Conservation (phyloP, 768 basidiomycete genomes). For the Lanmaoa rubissima region DNA sequence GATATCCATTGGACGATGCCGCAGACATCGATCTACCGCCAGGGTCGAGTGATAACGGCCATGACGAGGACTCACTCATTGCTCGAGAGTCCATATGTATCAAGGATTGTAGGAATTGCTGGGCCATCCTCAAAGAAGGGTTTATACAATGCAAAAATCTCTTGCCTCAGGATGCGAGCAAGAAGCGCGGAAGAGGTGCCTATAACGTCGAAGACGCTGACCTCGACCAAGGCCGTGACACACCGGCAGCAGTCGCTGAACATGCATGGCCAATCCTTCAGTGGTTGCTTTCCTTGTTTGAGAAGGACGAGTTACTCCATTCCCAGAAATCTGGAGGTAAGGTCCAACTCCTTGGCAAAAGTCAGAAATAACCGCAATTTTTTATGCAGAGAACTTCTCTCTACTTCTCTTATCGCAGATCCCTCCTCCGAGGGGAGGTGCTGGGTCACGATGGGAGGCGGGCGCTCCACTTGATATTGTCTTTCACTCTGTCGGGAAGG, state of each 20-base stretch:
- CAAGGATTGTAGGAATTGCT: constrained; percentile 51
- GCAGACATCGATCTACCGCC: constrained; percentile 1
- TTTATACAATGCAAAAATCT: constrained; percentile 42
- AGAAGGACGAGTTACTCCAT: constrained; percentile 54
- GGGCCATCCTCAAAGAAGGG: constrained; percentile 58
- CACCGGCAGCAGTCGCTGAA: constrained; percentile 45
- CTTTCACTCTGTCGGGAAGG: constrained; percentile 37
- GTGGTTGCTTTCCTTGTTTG: constrained; percentile 66
- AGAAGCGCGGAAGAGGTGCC: constrained; percentile 34
- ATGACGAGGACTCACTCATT: constrained; percentile 54
- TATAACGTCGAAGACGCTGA: constrained; percentile 28
- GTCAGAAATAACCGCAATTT: constrained; percentile 7
- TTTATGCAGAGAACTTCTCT: constrained; percentile 42
- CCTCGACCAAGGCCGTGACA: constrained; percentile 18
- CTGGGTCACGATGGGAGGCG: constrained; percentile 54
- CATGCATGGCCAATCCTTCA: constrained; percentile 72
- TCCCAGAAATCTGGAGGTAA: constrained; percentile 32
- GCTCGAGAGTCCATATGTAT: constrained; percentile 55
- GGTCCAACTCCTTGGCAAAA: neutral
- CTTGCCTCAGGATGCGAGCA: constrained; percentile 15
- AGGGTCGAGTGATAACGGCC: constrained; percentile 28
- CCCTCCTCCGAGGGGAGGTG: constrained; percentile 48
- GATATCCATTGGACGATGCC: constrained; percentile 34
- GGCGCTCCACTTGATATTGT: constrained; percentile 49
- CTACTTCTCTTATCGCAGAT: constrained; percentile 58